Base-by-base conservation (phyloP, 2,329 filamentous ascomycete genomes). In the Fusarium austroafricanum region DNA sequence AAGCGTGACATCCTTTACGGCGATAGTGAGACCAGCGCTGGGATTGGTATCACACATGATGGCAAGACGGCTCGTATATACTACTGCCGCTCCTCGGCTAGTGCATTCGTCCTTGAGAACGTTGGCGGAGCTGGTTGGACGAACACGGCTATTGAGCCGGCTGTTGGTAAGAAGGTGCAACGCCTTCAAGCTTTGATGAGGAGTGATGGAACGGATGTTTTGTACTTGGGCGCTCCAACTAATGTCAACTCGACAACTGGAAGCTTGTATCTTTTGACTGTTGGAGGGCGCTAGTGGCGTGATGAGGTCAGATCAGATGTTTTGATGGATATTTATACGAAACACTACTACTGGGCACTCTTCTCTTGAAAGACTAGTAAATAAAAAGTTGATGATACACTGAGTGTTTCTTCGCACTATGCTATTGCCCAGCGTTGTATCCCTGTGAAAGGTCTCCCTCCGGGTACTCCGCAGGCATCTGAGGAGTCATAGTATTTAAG, bases 101-200 rank as follows among this genome's bases (percentile, higher is more conserved):
- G 59, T 15, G 57, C 55, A 5, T 62, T 5, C 10, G 69, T 74
- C 12, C 62, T 66, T 10, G 63, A 66, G 40, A 66, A 63, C 18
- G 38, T 31, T 2, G 40, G 50, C 1, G 64, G 63, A 0, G 21
- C 50, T 3, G 56, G 56, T 0, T 66, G 63, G 63, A 67, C 56
- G 1, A 52, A 67, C 7, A 66, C 58, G 6, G 62, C 64, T 5
- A 21, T 66, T 39, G 52, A 40, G 9, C 49, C 63, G 0, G 56
- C 14, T 2, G 38, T 38, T 10, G 62, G 63, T 0, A 66, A 66
- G 40, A 66, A 50, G 2, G 63, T 63, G 1, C 56, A 63, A 21
- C 63, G 63, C 14, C 56, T 66, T 0, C 63, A 66, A 14, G 56
- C 62, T 4, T 37, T 57, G 37, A 63, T 57, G 56, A 62, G 28